Base-by-base conservation (phyloP, 805 yeast genomes). In the Yamadazyma philogaea region DNA sequence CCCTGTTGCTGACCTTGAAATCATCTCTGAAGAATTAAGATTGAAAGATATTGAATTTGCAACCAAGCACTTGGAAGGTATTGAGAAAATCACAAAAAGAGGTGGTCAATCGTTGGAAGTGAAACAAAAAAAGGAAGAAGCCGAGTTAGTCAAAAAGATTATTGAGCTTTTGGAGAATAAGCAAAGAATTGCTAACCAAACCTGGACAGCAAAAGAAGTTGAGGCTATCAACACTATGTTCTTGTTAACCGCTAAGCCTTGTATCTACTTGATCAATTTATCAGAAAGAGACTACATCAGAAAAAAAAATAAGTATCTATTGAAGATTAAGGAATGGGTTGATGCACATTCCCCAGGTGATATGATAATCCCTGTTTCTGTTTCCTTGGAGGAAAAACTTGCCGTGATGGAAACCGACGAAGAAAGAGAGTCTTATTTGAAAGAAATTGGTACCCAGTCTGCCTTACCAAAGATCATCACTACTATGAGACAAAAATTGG, bases 31-130 rank as follows among this genome's bases (percentile, higher is more conserved):
- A 51, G 99, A 93, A 74, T 79, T 93, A 68, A 84, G 96, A 72
- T 77, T 91, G 63, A 93, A 93, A 74, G 99, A 93, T 70, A 89
- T 93, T 55, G 99, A 93, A 71, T 93, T 93, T 60, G 84, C 90
- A 52, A 81, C 81, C 59, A 90, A 87, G 75, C 74, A 82, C 64
- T 79, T 77, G 61, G 95, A 78, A 74, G 82, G 78, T 59, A 78
- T 81, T 52, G 88, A 79, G 64, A 87, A 82, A 74, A 78, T 82
- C 66, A 83, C 86, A 65, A 84, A 72, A 72, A 84, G 87, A 73
- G 96, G 93, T 61, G 96, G 88, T 48, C 96, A 86, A 66, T 79
- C 87, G 30, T 72, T 90, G 61, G 96, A 91, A 68, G 86, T 84
- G 50, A 90, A 91, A 72, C 82, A 81, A 61, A 84, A 85, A 75